phyloP scores from a whole-genome alignment of 2,329 filamentous ascomycete species.

The Colletotrichum sp. region DNA sequence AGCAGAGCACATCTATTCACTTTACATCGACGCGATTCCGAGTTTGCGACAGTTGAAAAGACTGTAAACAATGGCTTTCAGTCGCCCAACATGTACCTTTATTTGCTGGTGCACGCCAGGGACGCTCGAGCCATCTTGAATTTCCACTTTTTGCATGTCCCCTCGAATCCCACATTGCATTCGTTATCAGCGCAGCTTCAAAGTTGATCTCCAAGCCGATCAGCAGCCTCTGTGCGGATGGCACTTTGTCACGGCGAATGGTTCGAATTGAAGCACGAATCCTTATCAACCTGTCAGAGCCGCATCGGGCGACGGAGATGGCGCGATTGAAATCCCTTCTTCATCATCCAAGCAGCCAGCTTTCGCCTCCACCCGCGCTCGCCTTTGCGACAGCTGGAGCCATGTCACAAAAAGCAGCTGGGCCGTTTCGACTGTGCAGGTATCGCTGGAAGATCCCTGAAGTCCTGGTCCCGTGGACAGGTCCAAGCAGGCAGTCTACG shows the following conservation, averaged over 20 bases:
- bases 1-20: neutral
- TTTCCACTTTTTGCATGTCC: neutral
- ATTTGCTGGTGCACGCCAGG: neutral
- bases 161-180: neutral
- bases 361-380: slow-evolving; percentile 5
- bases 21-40: neutral
- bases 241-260: neutral
- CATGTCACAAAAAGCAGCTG: neutral
- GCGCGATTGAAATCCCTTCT: neutral
- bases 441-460: slow-evolving; percentile 15
- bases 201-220: neutral
- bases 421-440: slow-evolving; percentile 5
- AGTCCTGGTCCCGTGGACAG: slow-evolving; percentile 4
- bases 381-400: neutral
- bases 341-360: neutral
- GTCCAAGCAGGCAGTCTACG: neutral
- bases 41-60: neutral
- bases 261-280: neutral
- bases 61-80: neutral
- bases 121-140: slow-evolving; percentile 1
- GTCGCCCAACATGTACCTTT: neutral
- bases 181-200: slow-evolving; percentile 7
- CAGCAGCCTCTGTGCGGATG: neutral
- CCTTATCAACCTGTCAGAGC: neutral
- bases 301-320: neutral